Base-by-base conservation (phyloP, 345 rosid species). In the Rhodomyrtus tomentosa region DNA sequence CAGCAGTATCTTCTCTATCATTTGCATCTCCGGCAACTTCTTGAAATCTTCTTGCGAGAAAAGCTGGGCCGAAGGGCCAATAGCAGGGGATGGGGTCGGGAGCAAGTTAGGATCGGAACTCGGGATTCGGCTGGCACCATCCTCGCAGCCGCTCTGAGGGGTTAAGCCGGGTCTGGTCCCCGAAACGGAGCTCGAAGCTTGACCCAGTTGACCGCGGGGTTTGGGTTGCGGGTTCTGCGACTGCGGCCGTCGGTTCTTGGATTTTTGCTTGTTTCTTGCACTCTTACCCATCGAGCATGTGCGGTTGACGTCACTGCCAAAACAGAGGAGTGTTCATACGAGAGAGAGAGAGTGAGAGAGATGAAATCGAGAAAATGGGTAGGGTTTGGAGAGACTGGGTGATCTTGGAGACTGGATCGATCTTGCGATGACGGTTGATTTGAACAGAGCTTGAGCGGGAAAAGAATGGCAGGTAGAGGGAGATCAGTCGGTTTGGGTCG, bases 1-100 rank as follows among this genome's bases (percentile, higher is more conserved):
- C 88, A 94, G 88, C 85, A 96, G 62, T 36, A 94, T 89, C 54
- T 93, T 95, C 90, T 96, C 97, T 62, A 96, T 87, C 5, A 22
- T 10, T 73, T 96, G 96, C 85, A 94, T 98, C 88, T 93, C 99
- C 24, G 76, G 18, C 13, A 68, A 32, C 3, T 18, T 32, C 8
- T 18, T 10, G 76, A 32, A 4, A 68, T 68, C 76, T 68, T 68
- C 3, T 95, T 93, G 29, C 96, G 93, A 85, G 93, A 94, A 81
- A 96, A 94, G 96, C 94, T 92, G 15, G 90, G 93, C 24, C 50
- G 84, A 87, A 16, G 81, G 85, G 55, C 55, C 50, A 91, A 82
- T 85, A 82, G 85, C 76, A 11, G 42, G 42, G 76, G 42, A 68
- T 21, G 24, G 76, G 6, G 40, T 38, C 45, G 20, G 24, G 24